These are phyloP conservation scores for Camelina sativa DNA, from an alignment of 345 rosid genomes.

Conservation along the genomic window DNA sequence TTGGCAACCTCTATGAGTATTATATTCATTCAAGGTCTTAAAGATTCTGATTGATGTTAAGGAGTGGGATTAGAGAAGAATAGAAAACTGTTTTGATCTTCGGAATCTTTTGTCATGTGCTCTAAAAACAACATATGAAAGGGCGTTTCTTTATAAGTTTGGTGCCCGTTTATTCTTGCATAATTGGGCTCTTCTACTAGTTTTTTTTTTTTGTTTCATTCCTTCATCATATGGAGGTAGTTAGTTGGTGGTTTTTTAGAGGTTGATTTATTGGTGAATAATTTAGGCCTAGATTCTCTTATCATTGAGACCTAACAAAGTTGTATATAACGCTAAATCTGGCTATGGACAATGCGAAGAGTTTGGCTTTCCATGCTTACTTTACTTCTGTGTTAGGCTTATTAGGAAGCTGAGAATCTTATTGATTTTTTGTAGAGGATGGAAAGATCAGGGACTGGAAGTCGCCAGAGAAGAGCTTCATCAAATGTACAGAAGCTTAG, in stretches of 20 bases:
- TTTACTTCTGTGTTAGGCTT: background rate
- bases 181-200: slow-evolving; percentile 35
- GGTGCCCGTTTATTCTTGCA: slow-evolving; percentile 39
- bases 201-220: background rate
- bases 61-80: slow-evolving; percentile 49
- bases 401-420: slow-evolving; percentile 28
- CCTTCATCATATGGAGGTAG: slow-evolving; percentile 43
- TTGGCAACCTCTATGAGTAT: slow-evolving; percentile 34
- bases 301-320: slow-evolving; percentile 28
- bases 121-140: slow-evolving; percentile 1
- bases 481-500: slow-evolving; percentile 68
- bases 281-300: slow-evolving; percentile 40
- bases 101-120: slow-evolving; percentile 49
- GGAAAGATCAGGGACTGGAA: slow-evolving; percentile 83
- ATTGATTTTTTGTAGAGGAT: slow-evolving; percentile 62
- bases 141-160: slow-evolving; percentile 39
- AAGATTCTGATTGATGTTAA: slow-evolving; percentile 41
- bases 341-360: slow-evolving; percentile 11
- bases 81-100: slow-evolving; percentile 42
- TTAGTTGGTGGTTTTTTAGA: slow-evolving; percentile 31
- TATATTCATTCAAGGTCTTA: slow-evolving; percentile 17
- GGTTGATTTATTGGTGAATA: slow-evolving; percentile 40
- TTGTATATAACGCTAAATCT: slow-evolving; percentile 7
- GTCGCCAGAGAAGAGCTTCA: slow-evolving; percentile 73
- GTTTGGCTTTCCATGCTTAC: background rate